Conservation (phyloP, 208 protist genomes). For the Herpetomonas tarakana region DNA sequence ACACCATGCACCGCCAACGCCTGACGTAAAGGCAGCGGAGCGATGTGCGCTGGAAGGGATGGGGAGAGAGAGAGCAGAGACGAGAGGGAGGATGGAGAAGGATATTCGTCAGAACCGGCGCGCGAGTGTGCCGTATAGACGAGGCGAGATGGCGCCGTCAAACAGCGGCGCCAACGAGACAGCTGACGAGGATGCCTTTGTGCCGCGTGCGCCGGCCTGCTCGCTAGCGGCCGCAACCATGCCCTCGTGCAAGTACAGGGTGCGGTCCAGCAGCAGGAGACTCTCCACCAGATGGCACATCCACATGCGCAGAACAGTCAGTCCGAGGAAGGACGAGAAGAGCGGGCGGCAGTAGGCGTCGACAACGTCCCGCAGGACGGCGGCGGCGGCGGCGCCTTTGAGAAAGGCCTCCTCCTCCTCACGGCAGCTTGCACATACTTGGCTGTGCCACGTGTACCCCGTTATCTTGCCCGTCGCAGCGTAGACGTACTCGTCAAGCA, state of each 20-base stretch:
- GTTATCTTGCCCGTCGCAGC: slow-evolving; percentile 22
- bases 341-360: slow-evolving; percentile 22
- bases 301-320: slow-evolving; percentile 89
- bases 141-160: slow-evolving; percentile 73
- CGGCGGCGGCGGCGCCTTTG: slow-evolving; percentile 3
- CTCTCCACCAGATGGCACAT: slow-evolving; percentile 86
- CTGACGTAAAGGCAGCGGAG: too few relatives aligned
- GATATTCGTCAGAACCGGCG: too few relatives aligned
- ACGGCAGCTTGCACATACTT: slow-evolving; percentile 48
- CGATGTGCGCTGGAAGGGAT: too few relatives aligned
- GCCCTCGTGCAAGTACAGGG: slow-evolving; percentile 69
- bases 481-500: slow-evolving; percentile 61
- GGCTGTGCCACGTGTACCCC: slow-evolving; percentile 31
- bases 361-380: slow-evolving; percentile 26
- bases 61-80: too few relatives aligned
- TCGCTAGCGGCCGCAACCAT: not conserved
- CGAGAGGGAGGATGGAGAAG: too few relatives aligned
- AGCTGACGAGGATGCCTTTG: slow-evolving; percentile 21
- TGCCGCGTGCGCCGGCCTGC: not conserved
- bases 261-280: slow-evolving; percentile 71
- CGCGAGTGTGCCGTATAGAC: slow-evolving; percentile 82
- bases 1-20: too few relatives aligned
- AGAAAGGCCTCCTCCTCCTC: slow-evolving; percentile 36
- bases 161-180: slow-evolving; percentile 88
- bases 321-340: slow-evolving; percentile 70